phyloP scores from a whole-genome alignment of 306 rosid genomes.

The Amphicarpaea edgeworthii region DNA sequence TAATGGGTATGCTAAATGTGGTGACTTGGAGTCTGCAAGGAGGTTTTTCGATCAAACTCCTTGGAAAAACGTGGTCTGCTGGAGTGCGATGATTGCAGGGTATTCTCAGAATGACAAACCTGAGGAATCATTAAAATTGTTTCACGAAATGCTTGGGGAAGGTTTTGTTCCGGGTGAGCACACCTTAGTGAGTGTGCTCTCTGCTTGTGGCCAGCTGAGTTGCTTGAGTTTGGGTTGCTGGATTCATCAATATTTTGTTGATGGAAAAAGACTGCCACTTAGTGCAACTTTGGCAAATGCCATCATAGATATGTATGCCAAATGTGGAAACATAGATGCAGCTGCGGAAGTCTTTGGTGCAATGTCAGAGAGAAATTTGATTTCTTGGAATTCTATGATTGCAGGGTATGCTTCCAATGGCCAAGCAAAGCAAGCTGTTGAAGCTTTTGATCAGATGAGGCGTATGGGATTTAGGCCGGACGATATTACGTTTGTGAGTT shows the following conservation, averaged over 20 bases:
- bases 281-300: constrained; percentile 70
- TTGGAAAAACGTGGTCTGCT: constrained; percentile 66
- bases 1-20: constrained; percentile 78
- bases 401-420: constrained; percentile 76
- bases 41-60: constrained; percentile 68
- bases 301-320: constrained; percentile 76
- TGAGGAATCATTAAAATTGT: constrained; percentile 66
- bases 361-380: constrained; percentile 60
- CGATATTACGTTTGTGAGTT: constrained; percentile 64
- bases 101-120: constrained; percentile 77
- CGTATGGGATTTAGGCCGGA: constrained; percentile 57
- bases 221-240: constrained; percentile 64
- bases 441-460: constrained; percentile 64
- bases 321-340: constrained; percentile 69
- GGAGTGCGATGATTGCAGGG: constrained; percentile 84
- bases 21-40: constrained; percentile 75
- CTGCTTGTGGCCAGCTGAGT: constrained; percentile 79
- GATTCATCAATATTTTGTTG: constrained; percentile 60
- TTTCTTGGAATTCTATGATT: constrained; percentile 84
- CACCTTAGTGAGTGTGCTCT: constrained; percentile 74
- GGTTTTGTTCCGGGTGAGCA: constrained; percentile 64
- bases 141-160: constrained; percentile 58
- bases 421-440: constrained; percentile 57
- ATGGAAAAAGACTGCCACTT: constrained; percentile 38
- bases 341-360: constrained; percentile 60